Base-by-base conservation (phyloP, 306 rosid species). In the Begonia fuchsioides region DNA sequence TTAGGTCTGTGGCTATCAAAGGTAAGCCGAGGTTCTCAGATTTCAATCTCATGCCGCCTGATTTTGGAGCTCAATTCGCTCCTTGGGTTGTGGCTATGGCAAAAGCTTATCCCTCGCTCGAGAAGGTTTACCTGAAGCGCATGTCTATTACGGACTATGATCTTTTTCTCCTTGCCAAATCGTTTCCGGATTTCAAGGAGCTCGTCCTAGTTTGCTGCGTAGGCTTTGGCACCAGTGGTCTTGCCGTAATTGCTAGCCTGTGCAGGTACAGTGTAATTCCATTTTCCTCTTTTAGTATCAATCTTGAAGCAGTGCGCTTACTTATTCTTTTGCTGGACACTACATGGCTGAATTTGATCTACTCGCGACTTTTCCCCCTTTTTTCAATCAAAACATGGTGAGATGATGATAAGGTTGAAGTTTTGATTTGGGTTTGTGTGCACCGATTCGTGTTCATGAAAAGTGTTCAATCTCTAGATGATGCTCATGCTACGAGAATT, bases 1-100 rank as follows among this genome's bases (percentile, higher is more conserved):
- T 81, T 40, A 62, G 67, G 48, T 71, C 93, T 15, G 71, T 86
- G 38, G 41, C 71, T 38, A 68, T 86, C 40, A 86, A 86, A 54
- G 96, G 96, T 5, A 82, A 75, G 70, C 93, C 96, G 12, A 57
- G 96, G 58, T 86, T 86, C 57, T 78, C 96, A 0, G 96, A 86
- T 58, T 86, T 86, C 69, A 82, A 79, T 63, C 80, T 86, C 67
- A 60, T 86, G 93, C 96, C 96, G 1, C 43, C 13, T 7, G 12
- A 72, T 62, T 86, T 93, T 93, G 96, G 93, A 47, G 96, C 88
- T 50, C 67, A 72, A 75, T 81, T 86, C 62, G 6, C 70, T 2
- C 96, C 94, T 0, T 87, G 96, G 96, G 80, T 50, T 16, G 11
- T 54, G 0, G 67, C 81, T 44, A 53, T 79, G 65, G 71, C 80